Base-by-base conservation (phyloP, 345 rosid species). In the Sisymbrium irio region DNA sequence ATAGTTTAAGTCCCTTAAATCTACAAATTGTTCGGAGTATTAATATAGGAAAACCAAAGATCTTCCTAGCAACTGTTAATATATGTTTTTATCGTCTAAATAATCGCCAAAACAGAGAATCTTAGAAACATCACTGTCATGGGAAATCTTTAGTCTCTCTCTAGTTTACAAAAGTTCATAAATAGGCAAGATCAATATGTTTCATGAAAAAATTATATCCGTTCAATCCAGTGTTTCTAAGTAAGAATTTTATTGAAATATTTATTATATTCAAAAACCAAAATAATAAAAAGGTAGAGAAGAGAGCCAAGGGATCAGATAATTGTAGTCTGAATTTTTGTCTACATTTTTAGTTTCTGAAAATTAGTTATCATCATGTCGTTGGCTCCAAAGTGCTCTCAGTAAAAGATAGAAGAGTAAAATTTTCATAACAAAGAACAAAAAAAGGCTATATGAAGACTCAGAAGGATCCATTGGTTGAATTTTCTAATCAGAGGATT, bases 241-340 rank as follows among this genome's bases (percentile, higher is more conserved):
- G n/a, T n/a, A n/a, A n/a, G n/a, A n/a, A n/a, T n/a, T n/a, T n/a
- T n/a, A n/a, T n/a, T n/a, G n/a, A n/a, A n/a, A n/a, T n/a, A n/a
- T n/a, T n/a, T n/a, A n/a, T n/a, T n/a, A n/a, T n/a, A n/a, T n/a
- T n/a, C n/a, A n/a, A n/a, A n/a, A 2, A 27, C 3, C 32, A 11
- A 20, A 27, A 2, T 15, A 19, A 2, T 41, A 4, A 20, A 22
- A 54, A 15, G 36, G 46, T 0, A 28, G 0, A 6, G 41, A 32
- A 8, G 25, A 66, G 60, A 51, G 85, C 82, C 81, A 67, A 18
- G 18, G 50, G 84, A 82, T 89, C 95, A 89, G 95, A 89, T 85
- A 89, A 89, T 89, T 87, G 91, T 87, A 89, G 89, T 89, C 95
- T 89, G 95, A 73, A 6, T 65, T 75, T 85, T 75, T 37, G 84